These are phyloP conservation scores for Herpetomonas tarakana DNA, from an alignment of 208 protist species.

Conservation along the genomic window DNA sequence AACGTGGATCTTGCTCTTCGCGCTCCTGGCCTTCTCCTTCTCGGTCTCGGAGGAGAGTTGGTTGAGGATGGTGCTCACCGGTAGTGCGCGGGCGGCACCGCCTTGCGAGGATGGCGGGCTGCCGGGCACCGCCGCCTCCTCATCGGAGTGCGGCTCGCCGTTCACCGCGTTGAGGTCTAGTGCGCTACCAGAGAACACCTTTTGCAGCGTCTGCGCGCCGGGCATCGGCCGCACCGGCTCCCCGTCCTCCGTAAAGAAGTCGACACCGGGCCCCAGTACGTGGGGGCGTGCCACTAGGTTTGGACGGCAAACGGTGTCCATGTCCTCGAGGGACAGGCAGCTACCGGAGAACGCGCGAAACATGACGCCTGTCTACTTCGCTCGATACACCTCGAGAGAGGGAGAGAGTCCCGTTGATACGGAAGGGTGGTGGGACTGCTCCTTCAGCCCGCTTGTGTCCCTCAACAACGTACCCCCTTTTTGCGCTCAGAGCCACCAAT, in stretches of 20 bases:
- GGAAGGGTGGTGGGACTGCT: too few species aligned
- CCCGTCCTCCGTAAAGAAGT: conserved; percentile 87
- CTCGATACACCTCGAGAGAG: background rate
- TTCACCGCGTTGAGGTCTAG: conserved; percentile 85
- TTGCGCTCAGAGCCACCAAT: too few species aligned
- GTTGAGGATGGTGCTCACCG: conserved; percentile 75
- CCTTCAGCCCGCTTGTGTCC: too few species aligned
- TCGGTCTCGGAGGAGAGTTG: conserved; percentile 80
- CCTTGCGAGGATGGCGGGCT: conserved; percentile 3
- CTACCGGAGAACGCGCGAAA: conserved; percentile 87
- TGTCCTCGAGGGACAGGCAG: conserved; percentile 88
- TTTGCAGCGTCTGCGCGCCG: conserved; percentile 72
- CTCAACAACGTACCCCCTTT: too few species aligned
- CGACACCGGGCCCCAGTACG: conserved; percentile 76
- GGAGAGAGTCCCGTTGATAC: too few species aligned
- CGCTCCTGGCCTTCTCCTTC: conserved; percentile 57
- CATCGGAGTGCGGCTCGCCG: conserved; percentile 54
- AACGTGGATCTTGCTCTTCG: conserved; percentile 80
- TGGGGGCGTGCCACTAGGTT: conserved; percentile 76
- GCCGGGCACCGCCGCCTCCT: conserved; percentile 30
- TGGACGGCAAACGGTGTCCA: conserved; percentile 71
- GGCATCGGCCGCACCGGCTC: conserved; percentile 82
- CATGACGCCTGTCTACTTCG: conserved; percentile 22
- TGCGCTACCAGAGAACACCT: conserved; percentile 87
- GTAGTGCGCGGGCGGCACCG: conserved; percentile 14